Evolutionary conservation across 768 basidiomycete species (phyloP).

Genomic region (Naganishia onofrii): DNA sequence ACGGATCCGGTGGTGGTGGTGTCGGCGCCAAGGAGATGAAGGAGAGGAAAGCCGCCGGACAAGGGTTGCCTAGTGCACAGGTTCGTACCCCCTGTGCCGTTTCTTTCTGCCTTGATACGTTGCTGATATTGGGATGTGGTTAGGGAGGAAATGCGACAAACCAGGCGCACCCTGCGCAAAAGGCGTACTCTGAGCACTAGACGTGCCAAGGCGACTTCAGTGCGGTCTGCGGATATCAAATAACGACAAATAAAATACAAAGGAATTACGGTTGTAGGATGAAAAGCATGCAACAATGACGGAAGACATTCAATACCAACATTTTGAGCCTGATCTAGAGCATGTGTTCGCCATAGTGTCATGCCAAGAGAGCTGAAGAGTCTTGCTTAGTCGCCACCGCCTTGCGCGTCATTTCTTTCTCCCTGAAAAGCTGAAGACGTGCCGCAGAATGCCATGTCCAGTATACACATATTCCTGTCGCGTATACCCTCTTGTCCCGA

Average conservation of each 20-base stretch:
- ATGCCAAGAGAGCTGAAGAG: no score
- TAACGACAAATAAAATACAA: not conserved
- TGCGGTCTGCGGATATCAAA: no score
- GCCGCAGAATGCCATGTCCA: no score
- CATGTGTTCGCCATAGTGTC: no score
- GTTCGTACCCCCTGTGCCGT: slow-evolving; percentile 34
- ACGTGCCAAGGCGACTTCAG: not conserved
- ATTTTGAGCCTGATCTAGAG: no score
- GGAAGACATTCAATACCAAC: not conserved
- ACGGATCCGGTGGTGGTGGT: slow-evolving; percentile 47
- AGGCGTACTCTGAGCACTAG: slow-evolving; percentile 6
- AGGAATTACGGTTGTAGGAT: not conserved
- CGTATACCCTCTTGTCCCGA: no score
- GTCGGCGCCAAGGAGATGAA: slow-evolving; percentile 50
- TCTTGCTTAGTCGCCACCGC: no score
- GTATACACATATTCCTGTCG: no score
- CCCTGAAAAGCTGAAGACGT: no score
- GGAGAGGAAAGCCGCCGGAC: slow-evolving; percentile 48
- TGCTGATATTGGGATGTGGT: not conserved
- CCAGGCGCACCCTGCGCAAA: not conserved
- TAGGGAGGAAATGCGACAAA: slow-evolving; percentile 1
- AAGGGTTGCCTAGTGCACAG: slow-evolving; percentile 47
- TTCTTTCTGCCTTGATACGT: not conserved
- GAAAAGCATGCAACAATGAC: not conserved
- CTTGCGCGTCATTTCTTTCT: no score